Percentiles rank a stretch among this genome's conserved stretches.
phyloP scores from a whole-genome alignment of 2,329 filamentous ascomycete genomes.

The Neocucurbitaria cava region DNA sequence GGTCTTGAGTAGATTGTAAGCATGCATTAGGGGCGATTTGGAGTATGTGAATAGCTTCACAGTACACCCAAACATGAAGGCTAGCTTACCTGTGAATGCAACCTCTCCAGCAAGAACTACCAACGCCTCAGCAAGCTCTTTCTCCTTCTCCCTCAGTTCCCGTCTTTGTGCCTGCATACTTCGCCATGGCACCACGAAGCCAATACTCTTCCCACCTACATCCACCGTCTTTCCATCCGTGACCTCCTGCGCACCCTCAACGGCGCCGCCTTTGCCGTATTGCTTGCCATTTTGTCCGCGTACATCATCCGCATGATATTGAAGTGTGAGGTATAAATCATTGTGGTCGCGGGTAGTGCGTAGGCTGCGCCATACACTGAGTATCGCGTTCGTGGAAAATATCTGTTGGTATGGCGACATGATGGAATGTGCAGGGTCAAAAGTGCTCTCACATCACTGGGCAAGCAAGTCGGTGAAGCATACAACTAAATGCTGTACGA shows the following conservation, averaged over 20 bases:
- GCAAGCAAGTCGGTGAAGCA: neutral
- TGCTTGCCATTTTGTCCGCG: slow-evolving; percentile 23
- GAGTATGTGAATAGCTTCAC: neutral
- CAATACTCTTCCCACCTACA: slow-evolving; percentile 37
- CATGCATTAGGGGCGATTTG: neutral
- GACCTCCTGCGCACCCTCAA: slow-evolving; percentile 28
- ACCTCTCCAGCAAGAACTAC: slow-evolving; percentile 44
- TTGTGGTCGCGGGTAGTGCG: slow-evolving; percentile 39
- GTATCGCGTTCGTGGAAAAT: slow-evolving; percentile 42
- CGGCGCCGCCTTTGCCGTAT: slow-evolving; percentile 18
- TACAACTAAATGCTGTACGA: neutral
- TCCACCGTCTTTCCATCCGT: slow-evolving; percentile 27
- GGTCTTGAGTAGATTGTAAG: slow-evolving; percentile 26
- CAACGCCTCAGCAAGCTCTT: slow-evolving; percentile 43
- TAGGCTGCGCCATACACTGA: slow-evolving; percentile 45
- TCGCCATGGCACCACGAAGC: slow-evolving; percentile 46
- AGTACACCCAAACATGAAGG: neutral
- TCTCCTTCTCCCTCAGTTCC: slow-evolving; percentile 42
- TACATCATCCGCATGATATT: slow-evolving; percentile 40
- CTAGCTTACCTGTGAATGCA: slow-evolving; percentile 38
- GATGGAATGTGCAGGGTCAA: slow-evolving; percentile 6
- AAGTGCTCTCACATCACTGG: slow-evolving; percentile 22
- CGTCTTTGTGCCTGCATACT: slow-evolving; percentile 44
- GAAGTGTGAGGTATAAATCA: slow-evolving; percentile 42
- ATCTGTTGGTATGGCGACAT: slow-evolving; percentile 45